Conservation (phyloP, 2,329 filamentous ascomycete species). For the Aureobasidium sp. region DNA sequence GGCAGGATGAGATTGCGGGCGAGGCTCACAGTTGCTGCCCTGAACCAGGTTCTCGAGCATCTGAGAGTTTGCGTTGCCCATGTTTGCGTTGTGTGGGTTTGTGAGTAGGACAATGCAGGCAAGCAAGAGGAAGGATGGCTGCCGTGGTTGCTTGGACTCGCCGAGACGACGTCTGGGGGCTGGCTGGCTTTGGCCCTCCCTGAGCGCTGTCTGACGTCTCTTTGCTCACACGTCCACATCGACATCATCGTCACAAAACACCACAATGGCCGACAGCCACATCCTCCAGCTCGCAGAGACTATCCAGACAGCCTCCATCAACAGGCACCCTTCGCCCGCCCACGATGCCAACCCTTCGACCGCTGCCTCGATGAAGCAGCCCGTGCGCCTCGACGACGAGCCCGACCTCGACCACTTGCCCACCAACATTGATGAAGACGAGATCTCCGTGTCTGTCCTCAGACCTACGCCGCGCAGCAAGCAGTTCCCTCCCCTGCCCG, state of each 20-base stretch:
- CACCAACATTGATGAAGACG: slow-evolving; percentile 49
- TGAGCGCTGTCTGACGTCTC: background rate
- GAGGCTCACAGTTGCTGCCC: slow-evolving; percentile 78
- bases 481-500: slow-evolving; percentile 62
- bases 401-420: slow-evolving; percentile 27
- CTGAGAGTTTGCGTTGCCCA: slow-evolving; percentile 51
- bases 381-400: slow-evolving; percentile 40
- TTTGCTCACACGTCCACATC: background rate
- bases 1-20: background rate
- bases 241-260: background rate
- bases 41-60: slow-evolving; percentile 95
- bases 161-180: background rate
- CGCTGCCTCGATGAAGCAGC: slow-evolving; percentile 57
- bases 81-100: slow-evolving; percentile 19
- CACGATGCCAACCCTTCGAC: slow-evolving; percentile 79
- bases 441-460: slow-evolving; percentile 61
- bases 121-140: background rate
- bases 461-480: slow-evolving; percentile 45
- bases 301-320: slow-evolving; percentile 73
- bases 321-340: slow-evolving; percentile 57
- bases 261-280: slow-evolving; percentile 24
- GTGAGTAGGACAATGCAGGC: background rate
- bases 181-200: background rate
- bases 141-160: background rate
- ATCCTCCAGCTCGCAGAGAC: slow-evolving; percentile 60